phyloP scores from a whole-genome alignment of 169 alveolate species.

The Plasmodium knowlesi region DNA sequence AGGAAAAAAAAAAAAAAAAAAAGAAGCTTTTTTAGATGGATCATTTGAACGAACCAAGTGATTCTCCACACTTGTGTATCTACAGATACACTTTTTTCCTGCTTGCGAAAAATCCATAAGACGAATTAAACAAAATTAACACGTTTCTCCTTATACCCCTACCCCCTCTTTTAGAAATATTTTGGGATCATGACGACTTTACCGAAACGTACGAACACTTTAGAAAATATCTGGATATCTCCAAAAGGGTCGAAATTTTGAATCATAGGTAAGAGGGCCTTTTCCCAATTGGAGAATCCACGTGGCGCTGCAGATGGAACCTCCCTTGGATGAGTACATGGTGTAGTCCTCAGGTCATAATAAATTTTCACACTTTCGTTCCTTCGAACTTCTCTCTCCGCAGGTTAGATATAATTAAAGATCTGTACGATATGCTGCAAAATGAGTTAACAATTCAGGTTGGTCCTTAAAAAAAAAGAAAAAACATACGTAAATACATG shows the following conservation, averaged over 20 bases:
- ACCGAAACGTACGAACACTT: conserved; percentile 85
- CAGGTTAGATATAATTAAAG: conserved; percentile 87
- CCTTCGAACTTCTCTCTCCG: neutral
- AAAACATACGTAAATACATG: neutral
- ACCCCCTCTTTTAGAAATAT: conserved; percentile 76
- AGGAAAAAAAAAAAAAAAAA: neutral
- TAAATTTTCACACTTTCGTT: neutral
- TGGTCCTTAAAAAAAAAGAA: neutral
- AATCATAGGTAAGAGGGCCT: conserved; percentile 81
- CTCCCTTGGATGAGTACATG: neutral
- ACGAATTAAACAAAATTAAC: neutral
- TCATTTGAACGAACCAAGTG: neutral
- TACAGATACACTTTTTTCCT: neutral
- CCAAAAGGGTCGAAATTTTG: conserved; percentile 88
- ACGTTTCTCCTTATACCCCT: neutral
- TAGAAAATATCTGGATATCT: conserved; percentile 87
- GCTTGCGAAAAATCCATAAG: neutral
- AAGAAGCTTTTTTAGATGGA: neutral
- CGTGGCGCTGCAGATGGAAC: neutral
- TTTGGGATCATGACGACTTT: conserved; percentile 90
- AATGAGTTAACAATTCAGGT: conserved; percentile 86
- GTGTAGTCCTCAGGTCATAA: neutral
- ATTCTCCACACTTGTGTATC: neutral
- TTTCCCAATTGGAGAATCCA: neutral
- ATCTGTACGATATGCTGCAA: conserved; percentile 89